Evolutionary conservation across 495 filamentous ascomycete genomes (phyloP), one percentile per base, ranked within the genome.

Genomic region (Bathelium albidoporum): DNA sequence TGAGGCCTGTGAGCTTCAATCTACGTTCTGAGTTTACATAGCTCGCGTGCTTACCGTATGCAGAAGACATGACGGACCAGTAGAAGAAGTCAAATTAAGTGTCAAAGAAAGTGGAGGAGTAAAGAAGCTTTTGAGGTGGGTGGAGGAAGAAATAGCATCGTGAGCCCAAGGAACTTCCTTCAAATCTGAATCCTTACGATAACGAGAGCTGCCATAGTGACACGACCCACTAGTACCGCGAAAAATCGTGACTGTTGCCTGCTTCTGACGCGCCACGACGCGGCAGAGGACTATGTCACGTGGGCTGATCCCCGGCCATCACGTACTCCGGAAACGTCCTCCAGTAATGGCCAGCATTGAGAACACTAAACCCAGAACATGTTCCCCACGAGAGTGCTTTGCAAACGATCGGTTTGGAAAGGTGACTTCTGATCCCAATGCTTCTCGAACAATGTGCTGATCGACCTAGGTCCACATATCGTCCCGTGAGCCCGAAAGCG

Each of bases 391-490:
- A 77, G 81, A 61, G 79, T 77, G 64, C 81, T 89, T 2, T 72
- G 82, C 26, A 78, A 76, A 67, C 83, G 87, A n/a, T 89, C 87
- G 52, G 84, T 88, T 61, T 89, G 87, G 87, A 89, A 89, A 79
- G 87, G 86, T 88, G 74, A 61, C 18, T 9, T 61, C 16, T 24
- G 20, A 52, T 58, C 26, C 32, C 32, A 36, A 59, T 39, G 22
- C 26, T 26, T 14, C 45, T 29, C 34, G 29, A 12, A 32, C 29
- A 22, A 29, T 44, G 62, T 71, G 62, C 70, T 67, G 49, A 65
- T 32, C 59, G 26, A 26, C 59, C 16, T 62, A 88, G 86, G 86
- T 11, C 86, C 87, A 28, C 81, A 88, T 69, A 87, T 89, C 68
- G 86, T 89, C 60, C 86, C 87, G 86, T 88, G 83, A 79, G 83